Percentiles rank a stretch among this genome's conserved stretches.
Conservation (phyloP, 2,329 filamentous ascomycete genomes). For the Epichloe brachyelytri region DNA sequence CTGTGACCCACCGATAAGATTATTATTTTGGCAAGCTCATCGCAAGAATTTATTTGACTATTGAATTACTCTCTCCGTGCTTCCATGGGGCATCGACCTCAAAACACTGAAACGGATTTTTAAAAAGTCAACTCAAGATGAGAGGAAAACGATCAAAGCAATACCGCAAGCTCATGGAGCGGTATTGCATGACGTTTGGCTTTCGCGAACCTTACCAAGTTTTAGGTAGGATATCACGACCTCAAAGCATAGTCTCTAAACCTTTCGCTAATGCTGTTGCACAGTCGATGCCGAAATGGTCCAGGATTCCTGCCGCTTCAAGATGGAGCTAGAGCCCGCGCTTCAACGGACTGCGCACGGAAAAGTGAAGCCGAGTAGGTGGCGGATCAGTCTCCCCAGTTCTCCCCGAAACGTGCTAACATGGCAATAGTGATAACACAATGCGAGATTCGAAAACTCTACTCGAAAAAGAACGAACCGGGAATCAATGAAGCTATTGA, state of each 20-base stretch:
- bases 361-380: conserved; percentile 66
- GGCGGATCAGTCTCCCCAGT: background rate
- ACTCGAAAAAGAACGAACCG: conserved; percentile 45
- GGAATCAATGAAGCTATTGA: conserved; percentile 50
- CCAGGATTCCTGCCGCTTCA: conserved; percentile 66
- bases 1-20: conserved; percentile 21
- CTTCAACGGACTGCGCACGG: conserved; percentile 78
- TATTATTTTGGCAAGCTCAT: conserved; percentile 16
- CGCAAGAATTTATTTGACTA: background rate
- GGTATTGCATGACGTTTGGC: conserved; percentile 75
- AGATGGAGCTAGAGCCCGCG: conserved; percentile 73
- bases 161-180: conserved; percentile 77
- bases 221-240: conserved; percentile 37
- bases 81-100: background rate
- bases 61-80: background rate
- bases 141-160: conserved; percentile 41
- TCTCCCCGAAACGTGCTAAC: conserved; percentile 11
- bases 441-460: conserved; percentile 69
- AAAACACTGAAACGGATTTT: background rate
- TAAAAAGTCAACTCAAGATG: conserved; percentile 20
- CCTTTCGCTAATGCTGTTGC: conserved; percentile 5
- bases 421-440: conserved; percentile 55
- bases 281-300: conserved; percentile 76
- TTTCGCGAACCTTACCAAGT: conserved; percentile 95
- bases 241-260: background rate